Evolutionary conservation across 257 asterid genomes (phyloP), one percentile per base, ranked within the genome.

Genomic region (Scutellaria baicalensis): DNA sequence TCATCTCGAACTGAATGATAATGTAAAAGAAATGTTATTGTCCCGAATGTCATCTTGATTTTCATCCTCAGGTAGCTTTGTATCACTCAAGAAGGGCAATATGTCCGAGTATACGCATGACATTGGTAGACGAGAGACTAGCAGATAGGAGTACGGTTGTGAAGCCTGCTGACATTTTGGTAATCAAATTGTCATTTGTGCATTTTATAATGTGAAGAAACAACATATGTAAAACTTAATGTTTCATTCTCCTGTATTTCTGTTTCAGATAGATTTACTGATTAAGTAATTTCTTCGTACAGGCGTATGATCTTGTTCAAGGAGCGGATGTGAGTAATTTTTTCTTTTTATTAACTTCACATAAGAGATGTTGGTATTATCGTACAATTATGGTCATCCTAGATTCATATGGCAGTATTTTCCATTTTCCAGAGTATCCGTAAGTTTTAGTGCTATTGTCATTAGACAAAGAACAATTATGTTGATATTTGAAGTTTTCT

Each of bases 251-350:
- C 40, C 20, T 31, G 49, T 49, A 16, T 23, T 63, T 31, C 51
- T 64, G 55, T 54, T 64, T 68, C 44, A 11, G 36, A 6, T 49
- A 9, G 64, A 10, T 67, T 70, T 71, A 43, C 71, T 84, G 75
- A 78, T 67, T n/a, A 36, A 58, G 5, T 42, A 11, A 51, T 75
- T 79, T 75, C 47, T 75, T 20, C 52, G 3, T 77, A 89, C 93
- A 93, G 98, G 98, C 95, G 0, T 93, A 88, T 77, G 96, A 90
- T 67, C 96, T 93, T 78, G 91, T 93, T 59, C 98, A 93, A 84
- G 98, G 98, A 70, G 82, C 89, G 64, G 83, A 90, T 79, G 98
- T 93, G 80, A 86, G 98, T 84, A 61, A 55, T 61, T 4, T 51
- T 68, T 47, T n/a, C n/a, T 54, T 58, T 51, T 71, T 58, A 11